phyloP scores from a whole-genome alignment of 169 alveolate genomes.

The Plasmodium coatneyi region DNA sequence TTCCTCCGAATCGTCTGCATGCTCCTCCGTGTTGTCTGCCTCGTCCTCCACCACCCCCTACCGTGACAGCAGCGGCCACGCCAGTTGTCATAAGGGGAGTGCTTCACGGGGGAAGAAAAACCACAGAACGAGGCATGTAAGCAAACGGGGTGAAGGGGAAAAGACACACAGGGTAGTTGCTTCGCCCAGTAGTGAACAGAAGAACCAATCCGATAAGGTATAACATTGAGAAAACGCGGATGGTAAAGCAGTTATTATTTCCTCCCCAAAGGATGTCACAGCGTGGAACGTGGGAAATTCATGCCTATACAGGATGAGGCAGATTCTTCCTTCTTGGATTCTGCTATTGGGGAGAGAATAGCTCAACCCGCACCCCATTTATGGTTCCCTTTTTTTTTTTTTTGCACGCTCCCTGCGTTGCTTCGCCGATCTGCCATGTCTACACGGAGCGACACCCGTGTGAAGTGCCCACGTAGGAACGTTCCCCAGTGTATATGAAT shows the following conservation, averaged over 20 bases:
- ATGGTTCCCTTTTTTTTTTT: not conserved
- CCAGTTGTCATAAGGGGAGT: not conserved
- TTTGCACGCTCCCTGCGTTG: not conserved
- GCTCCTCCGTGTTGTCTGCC: not conserved
- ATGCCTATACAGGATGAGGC: not conserved
- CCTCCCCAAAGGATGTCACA: not conserved
- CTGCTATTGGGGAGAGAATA: not conserved
- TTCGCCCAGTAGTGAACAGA: not conserved
- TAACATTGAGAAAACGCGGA: not conserved
- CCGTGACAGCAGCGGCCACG: not conserved
- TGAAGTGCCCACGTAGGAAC: not conserved
- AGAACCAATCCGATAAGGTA: not conserved
- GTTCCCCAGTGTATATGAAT: not conserved
- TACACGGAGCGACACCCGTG: not conserved
- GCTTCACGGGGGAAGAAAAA: not conserved
- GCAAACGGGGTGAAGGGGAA: not conserved
- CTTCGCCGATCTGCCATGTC: not conserved
- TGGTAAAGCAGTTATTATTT: not conserved
- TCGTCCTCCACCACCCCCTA: not conserved
- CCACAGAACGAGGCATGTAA: not conserved
- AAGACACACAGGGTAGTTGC: not conserved
- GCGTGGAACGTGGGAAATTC: not conserved
- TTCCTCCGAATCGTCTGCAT: not conserved
- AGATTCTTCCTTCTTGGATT: not conserved
- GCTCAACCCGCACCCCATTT: not conserved